Conservation (phyloP, 176 grass and related monocot genomes). For the Aegilops speltoides region DNA sequence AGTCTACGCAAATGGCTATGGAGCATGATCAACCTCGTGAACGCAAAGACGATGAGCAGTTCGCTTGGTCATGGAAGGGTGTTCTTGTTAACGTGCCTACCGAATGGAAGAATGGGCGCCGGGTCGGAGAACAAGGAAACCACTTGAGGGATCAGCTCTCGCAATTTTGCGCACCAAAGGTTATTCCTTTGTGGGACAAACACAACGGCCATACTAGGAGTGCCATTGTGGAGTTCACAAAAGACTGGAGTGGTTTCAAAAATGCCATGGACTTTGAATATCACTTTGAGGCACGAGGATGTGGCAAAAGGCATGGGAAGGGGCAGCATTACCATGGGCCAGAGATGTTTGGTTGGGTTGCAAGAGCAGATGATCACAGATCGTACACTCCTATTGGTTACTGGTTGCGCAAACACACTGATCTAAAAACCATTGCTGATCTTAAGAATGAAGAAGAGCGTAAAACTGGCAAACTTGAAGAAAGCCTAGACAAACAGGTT, state of each 20-base stretch:
- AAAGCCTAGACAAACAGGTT: constrained; percentile 51
- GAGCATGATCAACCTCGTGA: constrained; percentile 26
- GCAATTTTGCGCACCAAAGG: constrained; percentile 43
- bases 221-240: constrained; percentile 61
- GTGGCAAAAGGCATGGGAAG: constrained; percentile 37
- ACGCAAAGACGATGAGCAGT: constrained; percentile 44
- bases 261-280: constrained; percentile 63
- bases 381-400: no score
- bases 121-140: constrained; percentile 50
- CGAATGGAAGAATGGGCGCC: constrained; percentile 40
- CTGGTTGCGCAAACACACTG: background rate
- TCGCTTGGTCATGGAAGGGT: constrained; percentile 69
- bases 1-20: background rate
- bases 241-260: constrained; percentile 68
- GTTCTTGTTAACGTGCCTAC: constrained; percentile 58
- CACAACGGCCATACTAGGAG: constrained; percentile 38
- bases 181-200: constrained; percentile 51
- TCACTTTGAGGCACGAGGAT: constrained; percentile 37
- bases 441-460: constrained; percentile 43
- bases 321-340: constrained; percentile 26
- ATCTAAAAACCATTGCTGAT: constrained; percentile 63
- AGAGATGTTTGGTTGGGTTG: constrained; percentile 62
- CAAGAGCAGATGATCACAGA: constrained; percentile 45
- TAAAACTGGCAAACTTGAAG: constrained; percentile 57
- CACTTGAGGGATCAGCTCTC: constrained; percentile 46